Base-by-base conservation (phyloP, 139 green algal species). In the Medakamo hakoo region DNA sequence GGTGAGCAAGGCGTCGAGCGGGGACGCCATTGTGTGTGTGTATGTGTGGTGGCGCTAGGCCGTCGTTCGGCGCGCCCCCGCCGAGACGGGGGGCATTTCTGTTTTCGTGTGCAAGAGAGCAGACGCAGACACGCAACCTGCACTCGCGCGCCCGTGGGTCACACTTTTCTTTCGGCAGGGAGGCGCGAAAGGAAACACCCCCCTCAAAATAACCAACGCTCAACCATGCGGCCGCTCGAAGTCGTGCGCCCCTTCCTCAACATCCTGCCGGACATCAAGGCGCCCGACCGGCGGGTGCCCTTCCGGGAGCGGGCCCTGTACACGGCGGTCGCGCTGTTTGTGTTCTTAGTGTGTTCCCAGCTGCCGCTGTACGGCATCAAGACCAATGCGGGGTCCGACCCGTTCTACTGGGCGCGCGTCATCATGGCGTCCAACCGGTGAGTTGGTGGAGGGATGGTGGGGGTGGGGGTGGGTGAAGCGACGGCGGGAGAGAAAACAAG, bases 301-400 rank as follows among this genome's bases (percentile, higher is more conserved):
- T 95, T 96, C 77, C 78, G 81, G 48, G 81, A 96, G 65, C 88
- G 89, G 60, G 78, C 88, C 26, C 68, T 95, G 0, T 97, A 96
- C 85, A 97, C 92, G 1, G 78, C 80, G 1, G 82, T 95, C 21
- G 88, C 88, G 4, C 79, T 98, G 29, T 96, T 95, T 57, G 89
- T 98, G 63, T 98, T 97, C 73, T 81, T 98, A 29, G 92, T 98
- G 0, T 98, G 92, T 78, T 92, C 81, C 4, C 92, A 97, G 71
- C 84, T 98, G 48, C 92, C 92, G 20, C 83, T 98, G 2, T 98
- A 97, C 79, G 92, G 92, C 63, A 96, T 98, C 69, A 84, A 95
- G 58, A 86, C 83, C 48, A 86, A 84, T 68, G 73, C 72, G 4
- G 84, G 84, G 55, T 83, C 83, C 19, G 92, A 98, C 74, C 91